A percentile compares a stretch with the other conserved stretches of the same genome.
Evolutionary conservation across 805 yeast genomes (phyloP).

Genomic region (Yamadazyma sp.): DNA sequence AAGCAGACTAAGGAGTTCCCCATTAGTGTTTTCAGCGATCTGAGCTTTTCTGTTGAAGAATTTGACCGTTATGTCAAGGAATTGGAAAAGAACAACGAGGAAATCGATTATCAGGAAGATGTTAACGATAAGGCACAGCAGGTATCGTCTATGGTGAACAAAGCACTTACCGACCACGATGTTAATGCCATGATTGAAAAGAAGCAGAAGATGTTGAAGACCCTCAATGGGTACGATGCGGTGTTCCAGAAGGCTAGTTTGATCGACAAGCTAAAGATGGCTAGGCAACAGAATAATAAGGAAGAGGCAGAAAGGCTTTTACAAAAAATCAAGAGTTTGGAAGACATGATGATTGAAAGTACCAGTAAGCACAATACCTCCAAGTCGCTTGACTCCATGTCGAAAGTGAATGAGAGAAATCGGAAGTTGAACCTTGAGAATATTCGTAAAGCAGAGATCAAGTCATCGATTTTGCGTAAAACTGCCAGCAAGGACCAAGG

Average conservation of each 20-base stretch:
- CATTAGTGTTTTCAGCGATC: conserved; percentile 78
- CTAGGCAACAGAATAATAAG: conserved; percentile 56
- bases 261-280: conserved; percentile 73
- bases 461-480: conserved; percentile 56
- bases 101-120: conserved; percentile 62
- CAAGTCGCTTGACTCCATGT: conserved; percentile 50
- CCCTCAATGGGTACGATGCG: conserved; percentile 48
- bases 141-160: conserved; percentile 60
- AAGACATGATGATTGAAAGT: conserved; percentile 45
- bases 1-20: conserved; percentile 71
- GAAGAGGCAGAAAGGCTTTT: conserved; percentile 24
- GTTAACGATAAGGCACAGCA: conserved; percentile 64
- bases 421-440: conserved; percentile 75
- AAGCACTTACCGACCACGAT: conserved; percentile 67
- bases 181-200: conserved; percentile 75
- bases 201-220: conserved; percentile 60
- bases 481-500: conserved; percentile 45
- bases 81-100: conserved; percentile 54
- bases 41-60: conserved; percentile 67
- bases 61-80: conserved; percentile 66
- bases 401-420: conserved; percentile 80
- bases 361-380: conserved; percentile 33
- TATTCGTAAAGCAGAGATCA: conserved; percentile 76
- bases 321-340: conserved; percentile 44
- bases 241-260: conserved; percentile 73